phyloP scores from a whole-genome alignment of 1,139 yeast genomes.

The Suhomyces bokatorum region DNA sequence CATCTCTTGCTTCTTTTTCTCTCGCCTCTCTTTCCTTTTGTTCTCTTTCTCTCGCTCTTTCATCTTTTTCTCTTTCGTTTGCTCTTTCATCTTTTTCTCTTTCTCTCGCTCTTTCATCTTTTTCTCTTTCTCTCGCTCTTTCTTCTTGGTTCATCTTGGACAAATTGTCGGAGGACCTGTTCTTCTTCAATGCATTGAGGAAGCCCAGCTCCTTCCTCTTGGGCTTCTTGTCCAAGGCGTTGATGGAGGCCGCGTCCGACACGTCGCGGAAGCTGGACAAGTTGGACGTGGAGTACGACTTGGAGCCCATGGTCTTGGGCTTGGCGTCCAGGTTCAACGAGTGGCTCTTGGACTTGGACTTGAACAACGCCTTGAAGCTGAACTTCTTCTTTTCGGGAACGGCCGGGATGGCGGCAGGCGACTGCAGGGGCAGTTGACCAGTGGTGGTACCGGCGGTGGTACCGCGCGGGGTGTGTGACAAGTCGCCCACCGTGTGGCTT shows the following conservation, averaged over 20 bases:
- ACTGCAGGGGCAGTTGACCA: too few species aligned
- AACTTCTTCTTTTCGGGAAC: constrained; percentile 34
- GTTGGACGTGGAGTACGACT: constrained; percentile 35
- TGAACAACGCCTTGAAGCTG: constrained; percentile 43
- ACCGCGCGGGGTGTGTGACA: constrained; percentile 14
- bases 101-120: too few species aligned
- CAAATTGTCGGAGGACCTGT: constrained; percentile 24
- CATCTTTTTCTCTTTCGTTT: too few species aligned
- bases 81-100: too few species aligned
- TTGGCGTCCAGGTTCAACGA: constrained; percentile 21
- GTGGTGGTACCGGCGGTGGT: too few species aligned
- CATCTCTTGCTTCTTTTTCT: background rate
- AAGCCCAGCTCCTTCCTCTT: background rate
- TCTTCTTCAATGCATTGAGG: constrained; percentile 29
- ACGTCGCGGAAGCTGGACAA: constrained; percentile 14
- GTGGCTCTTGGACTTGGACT: constrained; percentile 34
- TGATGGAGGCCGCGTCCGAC: constrained; percentile 1
- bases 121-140: too few species aligned
- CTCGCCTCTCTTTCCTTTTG: too few species aligned
- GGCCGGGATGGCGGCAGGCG: constrained; percentile 4
- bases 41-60: too few species aligned
- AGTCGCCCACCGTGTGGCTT: constrained; percentile 28
- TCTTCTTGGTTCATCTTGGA: constrained; percentile 8
- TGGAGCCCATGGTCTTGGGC: constrained; percentile 25
- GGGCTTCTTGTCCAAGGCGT: constrained; percentile 6